Evolutionary conservation across 148 eudicot genomes (phyloP).

Genomic region (Heliosperma pusillum): DNA sequence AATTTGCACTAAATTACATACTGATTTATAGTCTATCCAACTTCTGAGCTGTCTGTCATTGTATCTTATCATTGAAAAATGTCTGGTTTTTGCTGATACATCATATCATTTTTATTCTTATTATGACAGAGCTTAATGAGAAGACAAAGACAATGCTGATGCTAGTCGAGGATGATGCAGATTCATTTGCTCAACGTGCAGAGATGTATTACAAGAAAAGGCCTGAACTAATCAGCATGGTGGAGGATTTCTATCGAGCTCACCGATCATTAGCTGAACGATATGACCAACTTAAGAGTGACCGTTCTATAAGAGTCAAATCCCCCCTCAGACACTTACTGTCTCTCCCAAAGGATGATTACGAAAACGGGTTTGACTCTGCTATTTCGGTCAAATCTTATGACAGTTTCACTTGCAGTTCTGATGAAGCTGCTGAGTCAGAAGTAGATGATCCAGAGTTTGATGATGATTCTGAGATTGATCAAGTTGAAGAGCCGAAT

Average conservation of each 20-base stretch:
- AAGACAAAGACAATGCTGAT: constrained; percentile 67
- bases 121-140: constrained; percentile 60
- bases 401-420: constrained; percentile 54
- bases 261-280: constrained; percentile 80
- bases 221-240: constrained; percentile 69
- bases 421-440: constrained; percentile 54
- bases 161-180: constrained; percentile 82
- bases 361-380: constrained; percentile 27
- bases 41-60: no score
- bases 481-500: constrained; percentile 12
- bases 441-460: constrained; percentile 74
- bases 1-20: neutral
- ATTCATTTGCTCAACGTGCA: constrained; percentile 83
- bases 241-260: constrained; percentile 72
- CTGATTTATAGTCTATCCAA: no score
- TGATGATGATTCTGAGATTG: constrained; percentile 27
- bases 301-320: constrained; percentile 37
- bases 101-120: neutral
- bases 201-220: constrained; percentile 95
- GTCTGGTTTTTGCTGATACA: neutral
- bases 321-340: constrained; percentile 46
- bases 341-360: constrained; percentile 35
- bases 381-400: constrained; percentile 42
- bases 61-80: no score
- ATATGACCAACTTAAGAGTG: constrained; percentile 62